phyloP scores from a whole-genome alignment of 1,284 basidiomycete genomes.

The Pseudozyma flocculosa region DNA sequence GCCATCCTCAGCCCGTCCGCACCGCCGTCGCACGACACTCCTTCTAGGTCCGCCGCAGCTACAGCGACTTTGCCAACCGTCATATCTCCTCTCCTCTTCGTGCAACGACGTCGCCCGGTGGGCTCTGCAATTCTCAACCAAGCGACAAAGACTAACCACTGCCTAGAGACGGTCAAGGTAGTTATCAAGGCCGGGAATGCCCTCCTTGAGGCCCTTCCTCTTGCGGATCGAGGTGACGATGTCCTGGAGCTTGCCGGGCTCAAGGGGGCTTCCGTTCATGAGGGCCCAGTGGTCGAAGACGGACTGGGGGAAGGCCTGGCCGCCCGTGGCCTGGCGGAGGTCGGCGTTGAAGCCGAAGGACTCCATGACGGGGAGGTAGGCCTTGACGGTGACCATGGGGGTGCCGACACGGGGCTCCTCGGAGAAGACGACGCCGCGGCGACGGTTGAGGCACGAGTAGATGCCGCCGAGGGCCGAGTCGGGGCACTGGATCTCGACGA shows the following conservation, averaged over 20 bases:
- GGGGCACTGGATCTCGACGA: constrained; percentile 97
- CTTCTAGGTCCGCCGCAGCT: no score
- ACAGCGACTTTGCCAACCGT: no score
- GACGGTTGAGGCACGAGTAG: constrained; percentile 89
- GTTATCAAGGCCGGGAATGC: constrained; percentile 35
- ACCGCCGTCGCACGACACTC: no score
- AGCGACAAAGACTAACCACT: no score
- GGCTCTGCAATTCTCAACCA: no score
- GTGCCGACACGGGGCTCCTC: constrained; percentile 97
- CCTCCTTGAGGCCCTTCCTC: constrained; percentile 76
- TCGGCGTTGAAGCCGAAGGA: constrained; percentile 99
- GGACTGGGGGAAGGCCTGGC: constrained; percentile 96
- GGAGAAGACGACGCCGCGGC: constrained; percentile 96
- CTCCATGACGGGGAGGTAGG: constrained; percentile 93
- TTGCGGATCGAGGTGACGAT: constrained; percentile 79
- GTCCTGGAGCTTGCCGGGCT: constrained; percentile 82
- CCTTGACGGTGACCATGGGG: constrained; percentile 99
- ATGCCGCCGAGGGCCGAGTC: constrained; percentile 98
- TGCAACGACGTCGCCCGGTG: no score
- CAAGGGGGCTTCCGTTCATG: constrained; percentile 68
- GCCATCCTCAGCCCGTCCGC: no score
- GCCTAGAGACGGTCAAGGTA: constrained; percentile 50
- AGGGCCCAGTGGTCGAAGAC: constrained; percentile 73
- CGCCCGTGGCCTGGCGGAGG: constrained; percentile 85
- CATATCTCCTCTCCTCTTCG: no score